Evolutionary conservation across 1,284 basidiomycete genomes (phyloP).

Genomic region (Trametes sp.): DNA sequence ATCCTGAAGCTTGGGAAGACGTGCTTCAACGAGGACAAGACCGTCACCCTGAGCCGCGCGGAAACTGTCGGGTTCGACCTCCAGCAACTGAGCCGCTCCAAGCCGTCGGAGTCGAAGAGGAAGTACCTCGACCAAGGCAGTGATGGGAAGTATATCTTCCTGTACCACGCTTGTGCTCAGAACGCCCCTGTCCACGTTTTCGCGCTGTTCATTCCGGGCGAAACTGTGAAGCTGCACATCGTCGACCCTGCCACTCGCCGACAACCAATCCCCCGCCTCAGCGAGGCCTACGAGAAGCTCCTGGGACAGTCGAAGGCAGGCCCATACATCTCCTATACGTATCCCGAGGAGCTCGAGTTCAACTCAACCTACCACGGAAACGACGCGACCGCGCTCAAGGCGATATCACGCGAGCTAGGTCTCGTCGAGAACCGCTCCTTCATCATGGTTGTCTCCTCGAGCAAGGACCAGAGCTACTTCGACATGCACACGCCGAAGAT

Average conservation of each 20-base stretch:
- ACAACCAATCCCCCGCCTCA: slow-evolving; percentile 82
- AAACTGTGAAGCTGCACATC: slow-evolving; percentile 81
- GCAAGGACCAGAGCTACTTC: slow-evolving; percentile 87
- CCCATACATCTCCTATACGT: slow-evolving; percentile 62
- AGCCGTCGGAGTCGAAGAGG: slow-evolving; percentile 64
- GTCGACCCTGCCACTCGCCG: slow-evolving; percentile 90
- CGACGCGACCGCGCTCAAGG: slow-evolving; percentile 84
- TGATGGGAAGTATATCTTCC: slow-evolving; percentile 84
- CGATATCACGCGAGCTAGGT: slow-evolving; percentile 89
- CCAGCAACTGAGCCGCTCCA: slow-evolving; percentile 78
- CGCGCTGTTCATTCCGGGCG: slow-evolving; percentile 84
- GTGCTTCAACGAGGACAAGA: slow-evolving; percentile 74
- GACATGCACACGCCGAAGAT: slow-evolving; percentile 79
- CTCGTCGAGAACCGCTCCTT: slow-evolving; percentile 73
- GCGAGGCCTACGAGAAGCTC: slow-evolving; percentile 75
- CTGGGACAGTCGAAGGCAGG: slow-evolving; percentile 58
- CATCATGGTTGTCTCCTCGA: slow-evolving; percentile 87
- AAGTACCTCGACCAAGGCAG: slow-evolving; percentile 82
- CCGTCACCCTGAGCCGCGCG: slow-evolving; percentile 84
- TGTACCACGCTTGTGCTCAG: slow-evolving; percentile 88
- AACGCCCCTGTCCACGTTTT: slow-evolving; percentile 89
- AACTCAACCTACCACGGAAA: slow-evolving; percentile 82
- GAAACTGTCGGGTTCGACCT: slow-evolving; percentile 88
- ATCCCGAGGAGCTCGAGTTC: slow-evolving; percentile 78
- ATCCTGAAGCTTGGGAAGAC: slow-evolving; percentile 87